Evolutionary conservation across 169 alveolate genomes (phyloP), one percentile per base, ranked within the genome.

Genomic region (Babesia ovis): DNA sequence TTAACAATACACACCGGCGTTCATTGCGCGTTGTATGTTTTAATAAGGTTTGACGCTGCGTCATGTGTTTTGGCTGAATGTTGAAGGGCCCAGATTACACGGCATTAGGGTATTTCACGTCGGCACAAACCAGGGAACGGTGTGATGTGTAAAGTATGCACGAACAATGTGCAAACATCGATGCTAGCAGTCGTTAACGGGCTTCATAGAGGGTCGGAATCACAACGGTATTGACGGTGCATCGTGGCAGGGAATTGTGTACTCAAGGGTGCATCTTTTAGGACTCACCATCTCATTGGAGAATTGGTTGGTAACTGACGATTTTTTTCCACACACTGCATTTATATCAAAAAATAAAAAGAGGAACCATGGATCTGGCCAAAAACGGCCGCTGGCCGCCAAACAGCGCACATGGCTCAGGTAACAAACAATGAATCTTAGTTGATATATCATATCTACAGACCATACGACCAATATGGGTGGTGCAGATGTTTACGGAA

Each of bases 191-290:
- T 8, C 5, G 32, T 20, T 18, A 18, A 48, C 14, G 5, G 12
- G 5, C 56, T 5, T 8, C 56, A 20, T 18, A 20, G 27, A 48
- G 27, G 32, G 12, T 18, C 20, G 56, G 56, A 48, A 48, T 48
- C 56, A 48, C 56, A 8, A 48, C 27, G 27, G 32, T 18, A 18
- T 48, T 20, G 56, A 48, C 56, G 56, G 56, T 48, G 56, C 56
- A 48, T 48, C 20, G 8, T 39, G 46, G 46, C 14, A 9, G 46
- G 8, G 20, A 20, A 8, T 20, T 8, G 56, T 18, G 56, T 20
- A 48, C 56, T 20, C 56, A 14, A 48, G 56, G 56, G 56, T 48
- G 56, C 56, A 48, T 48, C 56, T 39, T 14, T n/a, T n/a, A n/a
- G n/a, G n/a, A n/a, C n/a, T n/a, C n/a, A n/a, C n/a, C n/a, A n/a